These are phyloP conservation scores for Solanum hybrid DNA, from an alignment of 305 asterid genomes.

Conservation along the genomic window DNA sequence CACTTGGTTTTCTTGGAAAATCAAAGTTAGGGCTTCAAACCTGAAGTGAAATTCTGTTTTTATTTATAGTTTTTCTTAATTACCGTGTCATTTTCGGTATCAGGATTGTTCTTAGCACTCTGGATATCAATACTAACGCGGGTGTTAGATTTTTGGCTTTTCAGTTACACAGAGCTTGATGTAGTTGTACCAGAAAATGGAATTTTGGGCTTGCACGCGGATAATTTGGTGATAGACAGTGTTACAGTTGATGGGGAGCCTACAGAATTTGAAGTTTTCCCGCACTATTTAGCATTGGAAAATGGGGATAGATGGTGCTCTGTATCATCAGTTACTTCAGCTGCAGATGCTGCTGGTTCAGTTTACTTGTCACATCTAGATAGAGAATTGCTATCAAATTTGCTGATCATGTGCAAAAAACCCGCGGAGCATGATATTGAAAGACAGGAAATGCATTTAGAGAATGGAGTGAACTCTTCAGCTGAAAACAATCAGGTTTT, in stretches of 20 bases:
- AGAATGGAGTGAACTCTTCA: constrained; percentile 38
- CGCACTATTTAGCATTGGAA: constrained; percentile 80
- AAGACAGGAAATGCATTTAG: constrained; percentile 22
- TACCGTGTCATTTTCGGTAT: background rate
- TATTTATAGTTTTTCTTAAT: background rate
- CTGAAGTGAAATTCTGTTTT: background rate
- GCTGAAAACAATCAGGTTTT: constrained; percentile 63
- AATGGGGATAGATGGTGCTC: constrained; percentile 94
- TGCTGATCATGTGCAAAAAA: constrained; percentile 90
- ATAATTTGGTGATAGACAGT: constrained; percentile 85
- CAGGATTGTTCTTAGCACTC: background rate
- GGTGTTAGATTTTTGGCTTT: constrained; percentile 3
- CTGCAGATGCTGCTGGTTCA: constrained; percentile 99
- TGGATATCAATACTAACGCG: background rate
- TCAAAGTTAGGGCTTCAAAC: background rate
- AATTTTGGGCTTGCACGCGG: constrained; percentile 94
- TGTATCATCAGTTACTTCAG: constrained; percentile 85
- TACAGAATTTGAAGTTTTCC: constrained; percentile 84
- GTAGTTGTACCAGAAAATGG: constrained; percentile 86
- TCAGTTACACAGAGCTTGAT: constrained; percentile 89
- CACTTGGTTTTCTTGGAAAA: background rate
- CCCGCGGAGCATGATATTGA: constrained; percentile 34
- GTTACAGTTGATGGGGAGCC: constrained; percentile 93
- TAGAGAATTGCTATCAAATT: constrained; percentile 81
- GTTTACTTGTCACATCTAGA: constrained; percentile 85